A percentile compares a stretch with the other conserved stretches of the same genome.
Evolutionary conservation across 192 early-diverging fungal species (phyloP).

Genomic region (Coemansia sp.): DNA sequence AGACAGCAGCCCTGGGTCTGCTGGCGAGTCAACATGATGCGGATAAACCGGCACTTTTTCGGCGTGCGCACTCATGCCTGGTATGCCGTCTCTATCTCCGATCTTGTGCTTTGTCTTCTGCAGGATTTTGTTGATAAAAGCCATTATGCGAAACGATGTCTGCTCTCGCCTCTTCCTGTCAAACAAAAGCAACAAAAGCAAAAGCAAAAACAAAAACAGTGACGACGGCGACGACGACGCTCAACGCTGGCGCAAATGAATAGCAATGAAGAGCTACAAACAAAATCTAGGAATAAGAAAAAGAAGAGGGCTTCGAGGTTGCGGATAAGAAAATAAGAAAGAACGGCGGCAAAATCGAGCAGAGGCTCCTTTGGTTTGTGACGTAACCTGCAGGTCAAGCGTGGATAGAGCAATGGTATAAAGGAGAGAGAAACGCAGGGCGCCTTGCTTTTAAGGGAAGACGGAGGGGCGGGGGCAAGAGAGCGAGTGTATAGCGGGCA

Average conservation of each 20-base stretch:
- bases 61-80: constrained; percentile 2
- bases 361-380: background rate
- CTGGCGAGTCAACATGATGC: constrained; percentile 35
- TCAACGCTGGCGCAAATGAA: background rate
- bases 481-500: background rate
- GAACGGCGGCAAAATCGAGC: background rate
- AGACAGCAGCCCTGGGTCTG: constrained; percentile 24
- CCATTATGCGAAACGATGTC: constrained; percentile 19
- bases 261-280: background rate
- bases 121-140: constrained; percentile 57
- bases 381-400: background rate
- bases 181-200: background rate
- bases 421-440: background rate
- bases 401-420: background rate
- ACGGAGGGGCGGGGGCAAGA: background rate
- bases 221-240: background rate
- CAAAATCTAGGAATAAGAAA: background rate
- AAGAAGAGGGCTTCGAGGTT: background rate
- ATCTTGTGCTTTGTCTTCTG: constrained; percentile 57
- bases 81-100: constrained; percentile 25
- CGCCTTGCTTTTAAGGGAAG: background rate
- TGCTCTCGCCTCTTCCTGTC: background rate
- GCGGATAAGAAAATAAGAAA: background rate
- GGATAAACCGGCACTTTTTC: constrained; percentile 18
- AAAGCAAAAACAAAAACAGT: constrained; percentile 6